Conservation (phyloP, 176 grass and related monocot species). For the Guadua angustifolia region DNA sequence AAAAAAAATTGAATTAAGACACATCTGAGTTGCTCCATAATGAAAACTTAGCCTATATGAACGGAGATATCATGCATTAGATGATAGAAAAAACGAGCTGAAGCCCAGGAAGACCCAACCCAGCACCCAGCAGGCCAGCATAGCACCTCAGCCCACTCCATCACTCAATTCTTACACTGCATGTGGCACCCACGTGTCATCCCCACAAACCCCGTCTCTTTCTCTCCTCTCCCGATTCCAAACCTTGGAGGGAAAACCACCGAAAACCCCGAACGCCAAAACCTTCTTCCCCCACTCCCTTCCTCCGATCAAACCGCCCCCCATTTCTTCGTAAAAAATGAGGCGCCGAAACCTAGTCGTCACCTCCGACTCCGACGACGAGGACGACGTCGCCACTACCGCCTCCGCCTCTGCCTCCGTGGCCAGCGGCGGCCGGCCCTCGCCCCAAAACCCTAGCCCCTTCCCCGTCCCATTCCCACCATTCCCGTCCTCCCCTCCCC, state of each 20-base stretch:
- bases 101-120: too few species aligned
- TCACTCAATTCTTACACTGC: not conserved
- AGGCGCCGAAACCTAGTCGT: constrained; percentile 52
- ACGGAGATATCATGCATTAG: too few species aligned
- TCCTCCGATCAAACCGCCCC: constrained; percentile 15
- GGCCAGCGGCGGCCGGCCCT: not conserved
- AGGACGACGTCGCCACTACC: constrained; percentile 31
- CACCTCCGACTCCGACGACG: constrained; percentile 70
- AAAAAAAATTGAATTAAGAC: too few species aligned
- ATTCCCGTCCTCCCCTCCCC: constrained; percentile 24
- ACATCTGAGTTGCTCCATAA: too few species aligned
- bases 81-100: too few species aligned
- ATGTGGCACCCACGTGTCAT: not conserved
- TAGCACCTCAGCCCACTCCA: not conserved
- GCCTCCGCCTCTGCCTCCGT: constrained; percentile 20
- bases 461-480: not conserved
- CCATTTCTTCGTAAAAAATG: constrained; percentile 24
- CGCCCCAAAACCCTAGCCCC: constrained; percentile 32
- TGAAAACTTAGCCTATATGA: too few species aligned
- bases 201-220: too few species aligned
- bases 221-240: not conserved
- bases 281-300: not conserved
- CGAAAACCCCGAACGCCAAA: constrained; percentile 22
- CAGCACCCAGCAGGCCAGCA: too few species aligned
- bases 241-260: constrained; percentile 44